phyloP scores from a whole-genome alignment of 83 land plant species.

The Diphasiastrum complanatum region DNA sequence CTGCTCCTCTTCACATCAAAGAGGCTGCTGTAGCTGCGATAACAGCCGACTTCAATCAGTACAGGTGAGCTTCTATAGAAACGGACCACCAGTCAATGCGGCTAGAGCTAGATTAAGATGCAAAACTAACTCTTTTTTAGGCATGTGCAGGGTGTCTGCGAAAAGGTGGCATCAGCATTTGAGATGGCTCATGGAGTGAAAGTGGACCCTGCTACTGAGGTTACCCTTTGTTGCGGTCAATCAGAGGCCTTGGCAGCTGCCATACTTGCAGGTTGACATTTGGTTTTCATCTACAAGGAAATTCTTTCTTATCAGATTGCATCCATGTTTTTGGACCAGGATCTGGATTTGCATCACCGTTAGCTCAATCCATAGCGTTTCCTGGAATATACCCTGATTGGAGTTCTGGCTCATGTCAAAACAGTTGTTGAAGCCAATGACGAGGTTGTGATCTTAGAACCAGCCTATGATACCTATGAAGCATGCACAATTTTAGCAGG shows the following conservation, averaged over 20 bases:
- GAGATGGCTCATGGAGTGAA: constrained; percentile 51
- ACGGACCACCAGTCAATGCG: too few relatives aligned
- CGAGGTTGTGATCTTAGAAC: constrained; percentile 81
- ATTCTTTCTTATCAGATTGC: not conserved
- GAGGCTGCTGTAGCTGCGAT: constrained; percentile 75
- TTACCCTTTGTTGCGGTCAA: constrained; percentile 82
- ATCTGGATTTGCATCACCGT: too few relatives aligned
- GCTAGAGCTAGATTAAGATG: too few relatives aligned
- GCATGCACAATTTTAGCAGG: constrained; percentile 68
- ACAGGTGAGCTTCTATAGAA: constrained; percentile 48
- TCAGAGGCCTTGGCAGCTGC: constrained; percentile 94
- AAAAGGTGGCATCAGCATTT: constrained; percentile 45
- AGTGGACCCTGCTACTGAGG: constrained; percentile 62
- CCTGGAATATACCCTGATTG: not conserved
- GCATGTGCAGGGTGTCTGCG: constrained; percentile 91
- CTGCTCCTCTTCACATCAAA: constrained; percentile 69
- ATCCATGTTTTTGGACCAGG: not conserved
- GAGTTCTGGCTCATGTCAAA: not conserved
- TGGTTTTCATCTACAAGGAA: too few relatives aligned
- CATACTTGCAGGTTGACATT: constrained; percentile 62
- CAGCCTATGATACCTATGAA: constrained; percentile 82
- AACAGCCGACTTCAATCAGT: constrained; percentile 72
- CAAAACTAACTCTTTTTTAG: constrained; percentile 23
- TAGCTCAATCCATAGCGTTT: too few relatives aligned
- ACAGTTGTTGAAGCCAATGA: constrained; percentile 75